Evolutionary conservation across 2,329 filamentous ascomycete genomes (phyloP), one percentile per base, ranked within the genome.

Genomic region (Aspergillus aculeatus): DNA sequence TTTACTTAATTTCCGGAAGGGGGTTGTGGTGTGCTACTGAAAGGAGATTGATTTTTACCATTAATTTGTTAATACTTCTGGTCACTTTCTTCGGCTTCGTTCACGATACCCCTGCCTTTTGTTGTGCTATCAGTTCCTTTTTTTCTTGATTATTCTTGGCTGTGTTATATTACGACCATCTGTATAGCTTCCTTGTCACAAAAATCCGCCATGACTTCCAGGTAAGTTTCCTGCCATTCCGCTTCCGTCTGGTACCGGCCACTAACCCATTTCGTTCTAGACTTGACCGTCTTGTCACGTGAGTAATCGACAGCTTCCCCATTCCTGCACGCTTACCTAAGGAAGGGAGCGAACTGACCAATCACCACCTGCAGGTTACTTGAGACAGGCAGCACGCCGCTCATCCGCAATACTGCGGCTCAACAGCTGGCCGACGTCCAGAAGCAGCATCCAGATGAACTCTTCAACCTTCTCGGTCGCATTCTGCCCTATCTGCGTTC

Each of bases 391-490:
- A 98, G 94, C 79, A 99, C 95, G 62, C 89, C 90, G 73, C 83
- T 99, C 67, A 98, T 99, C 73, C 89, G 96, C 68, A 96, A 97
- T 73, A 99, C 95, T 64, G 96, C 95, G 63, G 95, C 96, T 63
- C 92, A 96, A 73, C 95, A 99, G 79, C 84, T 99, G 64, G 95
- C 93, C 63, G 95, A 99, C 78, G 95, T 96, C 77, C 96, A 99
- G 78, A 98, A 97, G 75, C 91, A 95, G 75, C 95, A 98, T 70
- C 95, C 95, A 0, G 94, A 99, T 78, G 96, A 99, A 76, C 82
- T 99, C 1, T 98, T 98, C 79, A 97, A 98, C 73, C 84, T 99
- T 6, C 84, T 99, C 12, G 94, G 92, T 31, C 85, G 94, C 62
- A 93, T 99, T 32, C 88, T 99, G n/a, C 94, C 95, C 1, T 99